These are phyloP conservation scores for Agaricus subrufescens DNA, from an alignment of 768 basidiomycete species.

Conservation along the genomic window DNA sequence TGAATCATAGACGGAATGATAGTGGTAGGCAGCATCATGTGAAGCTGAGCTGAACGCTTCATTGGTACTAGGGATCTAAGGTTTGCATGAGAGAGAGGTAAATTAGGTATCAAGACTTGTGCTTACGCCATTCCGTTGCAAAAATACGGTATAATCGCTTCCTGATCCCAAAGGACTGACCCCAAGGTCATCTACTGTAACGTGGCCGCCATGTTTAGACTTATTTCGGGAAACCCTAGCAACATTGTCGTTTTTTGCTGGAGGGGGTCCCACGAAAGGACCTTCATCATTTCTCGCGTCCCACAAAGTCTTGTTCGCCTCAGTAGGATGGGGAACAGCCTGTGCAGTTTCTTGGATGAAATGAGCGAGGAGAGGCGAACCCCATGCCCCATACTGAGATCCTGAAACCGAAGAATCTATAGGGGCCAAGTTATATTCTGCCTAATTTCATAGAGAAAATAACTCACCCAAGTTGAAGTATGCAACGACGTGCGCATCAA, in stretches of 20 bases:
- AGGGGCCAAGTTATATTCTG: not conserved
- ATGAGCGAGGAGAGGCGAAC: constrained; percentile 81
- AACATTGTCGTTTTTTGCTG: constrained; percentile 16
- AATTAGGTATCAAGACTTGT: not conserved
- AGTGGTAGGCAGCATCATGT: constrained; percentile 64
- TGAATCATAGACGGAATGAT: constrained; percentile 69
- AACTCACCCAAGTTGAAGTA: constrained; percentile 75
- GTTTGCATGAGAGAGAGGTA: not conserved
- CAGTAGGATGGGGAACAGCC: constrained; percentile 70
- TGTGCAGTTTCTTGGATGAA: constrained; percentile 66
- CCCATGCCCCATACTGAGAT: constrained; percentile 49
- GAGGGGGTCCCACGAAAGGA: constrained; percentile 24
- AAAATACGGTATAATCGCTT: constrained; percentile 87
- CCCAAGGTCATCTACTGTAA: constrained; percentile 27
- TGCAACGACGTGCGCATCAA: constrained; percentile 71
- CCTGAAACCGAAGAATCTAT: constrained; percentile 48
- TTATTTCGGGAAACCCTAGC: constrained; percentile 36
- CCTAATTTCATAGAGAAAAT: not conserved
- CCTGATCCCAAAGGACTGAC: constrained; percentile 69
- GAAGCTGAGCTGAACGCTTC: constrained; percentile 35
- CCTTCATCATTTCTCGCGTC: constrained; percentile 66
- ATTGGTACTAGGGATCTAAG: constrained; percentile 35
- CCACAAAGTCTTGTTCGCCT: constrained; percentile 65
- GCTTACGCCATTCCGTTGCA: constrained; percentile 57
- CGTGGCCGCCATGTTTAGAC: constrained; percentile 12